Evolutionary conservation across 192 early-diverging fungal species (phyloP), one percentile per base, ranked within the genome.

Genomic region (Coemansia sp.): DNA sequence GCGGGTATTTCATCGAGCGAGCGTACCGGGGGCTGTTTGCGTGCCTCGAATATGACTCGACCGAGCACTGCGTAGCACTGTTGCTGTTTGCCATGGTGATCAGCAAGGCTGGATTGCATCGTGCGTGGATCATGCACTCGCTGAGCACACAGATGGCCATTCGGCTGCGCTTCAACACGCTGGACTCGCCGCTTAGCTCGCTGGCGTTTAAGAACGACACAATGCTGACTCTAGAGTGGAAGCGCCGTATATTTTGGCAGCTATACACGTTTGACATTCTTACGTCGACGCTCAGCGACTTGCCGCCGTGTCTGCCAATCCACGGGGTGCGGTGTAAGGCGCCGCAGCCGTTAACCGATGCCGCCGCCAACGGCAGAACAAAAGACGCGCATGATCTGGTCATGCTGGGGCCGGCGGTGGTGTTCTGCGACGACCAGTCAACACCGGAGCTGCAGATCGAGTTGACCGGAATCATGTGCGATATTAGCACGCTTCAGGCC

Each of bases 211-310:
- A 46, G 10, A 50, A 54, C 49, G 73, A 80, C 62, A 46, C 64
- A 14, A 55, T 56, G 49, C 17, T 68, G 54, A 58, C 28, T 2
- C 73, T 44, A 58, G 77, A 80, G 56, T 80, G 77, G 77, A 80
- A 80, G 61, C 64, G 77, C 1, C 72, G 77, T 5, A 73, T 80
- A 62, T 80, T 80, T 28, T 80, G 77, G 77, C 77, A 80, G 64
- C 65, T 80, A 24, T 80, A 66, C 59, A 67, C 64, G 8, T 68
- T 67, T 34, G 77, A 80, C 24, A 28, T 74, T 14, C 61, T 74
- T 50, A 58, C 72, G 5, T 61, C 63, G 23, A 68, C 77, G 49
- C 54, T 74, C 20, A 58, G 73, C 64, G 73, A 73, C 38, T 54
- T 74, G 67, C 72, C 72, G 40, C 71, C 61, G 0, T 68, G 66